These are phyloP conservation scores for Pilaira anomala DNA, from an alignment of 192 early-diverging fungal species.

Conservation along the genomic window DNA sequence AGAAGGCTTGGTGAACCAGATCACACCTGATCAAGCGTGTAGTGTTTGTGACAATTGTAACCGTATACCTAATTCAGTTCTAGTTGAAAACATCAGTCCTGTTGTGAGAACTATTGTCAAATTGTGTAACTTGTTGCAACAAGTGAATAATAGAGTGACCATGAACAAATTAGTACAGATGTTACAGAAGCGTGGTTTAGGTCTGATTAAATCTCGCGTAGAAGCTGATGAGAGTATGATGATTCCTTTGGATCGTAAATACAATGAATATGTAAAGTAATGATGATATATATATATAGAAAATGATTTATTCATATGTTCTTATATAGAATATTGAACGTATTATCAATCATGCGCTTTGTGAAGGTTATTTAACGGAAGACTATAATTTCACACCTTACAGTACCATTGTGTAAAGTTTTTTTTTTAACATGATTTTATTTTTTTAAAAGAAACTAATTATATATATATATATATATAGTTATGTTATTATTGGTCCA, in stretches of 20 bases:
- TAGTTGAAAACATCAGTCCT: constrained; percentile 47
- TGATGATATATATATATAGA: not conserved
- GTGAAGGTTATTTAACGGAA: constrained; percentile 50
- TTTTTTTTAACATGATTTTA: no score
- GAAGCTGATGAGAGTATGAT: constrained; percentile 1
- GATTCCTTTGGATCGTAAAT: constrained; percentile 9
- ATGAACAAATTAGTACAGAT: constrained; percentile 47
- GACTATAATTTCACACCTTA: constrained; percentile 59
- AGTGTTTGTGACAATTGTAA: constrained; percentile 50
- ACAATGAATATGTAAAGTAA: not conserved
- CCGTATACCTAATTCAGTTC: constrained; percentile 35
- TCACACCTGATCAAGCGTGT: constrained; percentile 27
- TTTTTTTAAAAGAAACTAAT: not conserved
- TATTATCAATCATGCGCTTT: constrained; percentile 53
- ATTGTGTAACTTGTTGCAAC: constrained; percentile 24
- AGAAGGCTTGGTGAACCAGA: constrained; percentile 25
- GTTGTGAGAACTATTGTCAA: constrained; percentile 36
- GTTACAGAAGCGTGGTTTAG: constrained; percentile 40
- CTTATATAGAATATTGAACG: constrained; percentile 46
- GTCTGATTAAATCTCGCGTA: constrained; percentile 6
- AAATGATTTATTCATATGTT: constrained; percentile 21
- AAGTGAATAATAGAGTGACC: constrained; percentile 44
- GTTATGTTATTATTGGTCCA: no score
- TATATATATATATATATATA: not conserved
- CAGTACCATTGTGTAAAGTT: not conserved